These are phyloP conservation scores for Suhomyces vadensis DNA, from an alignment of 805 yeast genomes.

Conservation along the genomic window DNA sequence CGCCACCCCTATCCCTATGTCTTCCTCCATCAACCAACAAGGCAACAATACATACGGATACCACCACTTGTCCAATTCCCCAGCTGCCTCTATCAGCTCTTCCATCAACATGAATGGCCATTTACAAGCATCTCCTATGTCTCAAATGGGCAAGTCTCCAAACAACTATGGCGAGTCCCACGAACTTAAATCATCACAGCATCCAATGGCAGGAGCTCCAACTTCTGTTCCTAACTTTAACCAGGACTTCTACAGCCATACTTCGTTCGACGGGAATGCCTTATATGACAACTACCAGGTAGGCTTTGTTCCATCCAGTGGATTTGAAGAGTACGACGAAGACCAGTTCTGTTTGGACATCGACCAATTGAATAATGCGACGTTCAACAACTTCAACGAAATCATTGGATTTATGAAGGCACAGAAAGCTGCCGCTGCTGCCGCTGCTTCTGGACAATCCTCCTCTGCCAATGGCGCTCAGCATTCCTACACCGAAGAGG, in stretches of 20 bases:
- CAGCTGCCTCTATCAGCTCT: slow-evolving; percentile 7
- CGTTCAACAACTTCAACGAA: slow-evolving; percentile 16
- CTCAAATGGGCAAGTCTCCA: not conserved
- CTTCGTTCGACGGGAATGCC: not conserved
- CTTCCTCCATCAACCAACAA: slow-evolving; percentile 14
- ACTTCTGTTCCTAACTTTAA: not conserved
- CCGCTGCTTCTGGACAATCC: not conserved
- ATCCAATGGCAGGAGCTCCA: not conserved
- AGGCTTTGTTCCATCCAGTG: not conserved
- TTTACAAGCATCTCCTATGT: not conserved
- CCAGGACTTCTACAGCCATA: slow-evolving; percentile 3
- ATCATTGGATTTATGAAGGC: slow-evolving; percentile 13
- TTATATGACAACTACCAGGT: not conserved
- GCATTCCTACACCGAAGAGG: not conserved
- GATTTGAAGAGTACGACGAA: slow-evolving; percentile 35
- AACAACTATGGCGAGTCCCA: not conserved
- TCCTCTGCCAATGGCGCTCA: not conserved
- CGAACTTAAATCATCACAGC: not conserved
- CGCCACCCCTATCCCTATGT: slow-evolving; percentile 14
- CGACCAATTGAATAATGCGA: slow-evolving; percentile 36
- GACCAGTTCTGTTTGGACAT: slow-evolving; percentile 46
- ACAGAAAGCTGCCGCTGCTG: slow-evolving; percentile 3
- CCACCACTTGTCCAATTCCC: slow-evolving; percentile 4
- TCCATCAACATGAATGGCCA: slow-evolving; percentile 5
- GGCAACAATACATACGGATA: slow-evolving; percentile 2